These are phyloP conservation scores for Hanseniaspora taiwanica DNA, from an alignment of 805 yeast genomes.

Conservation along the genomic window DNA sequence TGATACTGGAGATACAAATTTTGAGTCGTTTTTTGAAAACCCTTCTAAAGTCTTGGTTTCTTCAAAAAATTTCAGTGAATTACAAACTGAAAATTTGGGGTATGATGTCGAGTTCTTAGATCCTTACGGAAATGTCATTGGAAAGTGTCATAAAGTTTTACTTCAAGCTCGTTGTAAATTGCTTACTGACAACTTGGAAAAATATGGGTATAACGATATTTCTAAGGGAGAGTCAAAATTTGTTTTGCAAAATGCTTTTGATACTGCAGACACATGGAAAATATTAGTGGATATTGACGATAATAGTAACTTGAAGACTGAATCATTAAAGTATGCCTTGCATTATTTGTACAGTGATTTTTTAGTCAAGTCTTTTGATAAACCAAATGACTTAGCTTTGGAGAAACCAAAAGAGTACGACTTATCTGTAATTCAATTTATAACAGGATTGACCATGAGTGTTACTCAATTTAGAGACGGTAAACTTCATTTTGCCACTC, in stretches of 20 bases:
- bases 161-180: slow-evolving; percentile 9
- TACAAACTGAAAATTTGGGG: background rate
- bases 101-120: slow-evolving; percentile 14
- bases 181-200: slow-evolving; percentile 6
- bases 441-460: slow-evolving; percentile 3
- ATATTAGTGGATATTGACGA: slow-evolving; percentile 3
- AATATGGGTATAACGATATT: slow-evolving; percentile 1
- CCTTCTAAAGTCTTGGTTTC: background rate
- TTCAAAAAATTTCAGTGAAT: background rate
- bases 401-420: background rate
- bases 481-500: background rate
- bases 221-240: slow-evolving; percentile 6
- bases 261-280: slow-evolving; percentile 2
- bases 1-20: background rate
- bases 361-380: slow-evolving; percentile 5
- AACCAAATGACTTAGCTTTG: background rate
- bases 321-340: slow-evolving; percentile 6
- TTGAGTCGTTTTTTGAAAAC: slow-evolving; percentile 1
- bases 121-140: slow-evolving; percentile 5
- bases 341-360: slow-evolving; percentile 18
- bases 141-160: slow-evolving; percentile 16
- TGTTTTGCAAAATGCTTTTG: background rate
- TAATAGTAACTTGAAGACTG: background rate
- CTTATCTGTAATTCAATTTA: slow-evolving; percentile 1
- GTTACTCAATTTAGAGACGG: slow-evolving; percentile 3